A percentile compares a stretch with the other conserved stretches of the same genome.
phyloP scores from a whole-genome alignment of 2,329 filamentous ascomycete genomes.

The Xylariaceae sp. region DNA sequence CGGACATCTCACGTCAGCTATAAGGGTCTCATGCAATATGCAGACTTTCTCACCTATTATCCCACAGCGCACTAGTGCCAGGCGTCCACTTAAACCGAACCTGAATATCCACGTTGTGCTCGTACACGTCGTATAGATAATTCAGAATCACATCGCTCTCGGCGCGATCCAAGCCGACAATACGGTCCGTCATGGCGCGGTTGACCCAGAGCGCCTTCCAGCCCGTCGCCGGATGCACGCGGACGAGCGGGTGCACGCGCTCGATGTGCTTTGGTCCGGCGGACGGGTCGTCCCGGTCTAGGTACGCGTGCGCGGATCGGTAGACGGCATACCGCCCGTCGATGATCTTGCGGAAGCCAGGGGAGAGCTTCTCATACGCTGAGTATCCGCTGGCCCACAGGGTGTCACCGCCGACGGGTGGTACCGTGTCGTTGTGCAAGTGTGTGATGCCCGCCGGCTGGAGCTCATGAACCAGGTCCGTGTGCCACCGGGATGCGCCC shows the following conservation, averaged over 20 bases:
- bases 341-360: constrained; percentile 71
- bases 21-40: neutral
- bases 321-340: constrained; percentile 71
- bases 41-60: constrained; percentile 60
- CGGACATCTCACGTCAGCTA: constrained; percentile 4
- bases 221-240: constrained; percentile 73
- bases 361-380: constrained; percentile 76
- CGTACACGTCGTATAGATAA: constrained; percentile 72
- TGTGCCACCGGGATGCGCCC: constrained; percentile 72
- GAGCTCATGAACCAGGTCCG: constrained; percentile 72
- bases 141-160: constrained; percentile 72
- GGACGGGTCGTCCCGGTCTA: constrained; percentile 66
- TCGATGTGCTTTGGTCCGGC: constrained; percentile 71
- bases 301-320: constrained; percentile 68
- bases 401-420: constrained; percentile 70
- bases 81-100: constrained; percentile 74
- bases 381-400: constrained; percentile 75
- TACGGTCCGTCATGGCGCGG: constrained; percentile 69
- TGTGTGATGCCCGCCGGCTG: constrained; percentile 75
- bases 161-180: constrained; percentile 70
- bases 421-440: constrained; percentile 72
- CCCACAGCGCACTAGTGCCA: constrained; percentile 71
- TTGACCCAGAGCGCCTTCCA: constrained; percentile 80
- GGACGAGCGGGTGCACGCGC: constrained; percentile 70
- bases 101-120: constrained; percentile 74